These are phyloP conservation scores for Fusarium subtropicale DNA, from an alignment of 2,329 filamentous ascomycete genomes.

Conservation along the genomic window DNA sequence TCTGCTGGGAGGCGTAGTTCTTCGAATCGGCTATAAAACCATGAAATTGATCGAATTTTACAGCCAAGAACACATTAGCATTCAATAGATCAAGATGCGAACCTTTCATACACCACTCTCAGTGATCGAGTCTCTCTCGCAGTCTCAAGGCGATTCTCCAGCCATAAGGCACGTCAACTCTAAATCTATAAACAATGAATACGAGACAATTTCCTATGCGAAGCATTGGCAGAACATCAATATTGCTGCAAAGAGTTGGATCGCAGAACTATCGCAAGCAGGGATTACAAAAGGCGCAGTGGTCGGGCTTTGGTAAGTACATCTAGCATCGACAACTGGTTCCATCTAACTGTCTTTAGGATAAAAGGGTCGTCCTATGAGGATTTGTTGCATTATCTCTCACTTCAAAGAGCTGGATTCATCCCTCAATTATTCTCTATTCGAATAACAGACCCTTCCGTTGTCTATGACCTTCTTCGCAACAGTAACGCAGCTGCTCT, in stretches of 20 bases:
- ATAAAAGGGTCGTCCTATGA: slow-evolving; percentile 12
- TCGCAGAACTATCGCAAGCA: neutral
- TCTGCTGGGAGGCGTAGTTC: too few relatives aligned
- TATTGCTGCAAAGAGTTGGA: neutral
- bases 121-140: neutral
- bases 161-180: neutral
- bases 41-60: accelerated
- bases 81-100: neutral
- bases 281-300: neutral
- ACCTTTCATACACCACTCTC: slow-evolving; percentile 9
- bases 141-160: neutral
- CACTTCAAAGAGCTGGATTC: neutral
- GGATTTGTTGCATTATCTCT: slow-evolving; percentile 6
- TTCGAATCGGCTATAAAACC: neutral
- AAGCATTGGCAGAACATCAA: neutral
- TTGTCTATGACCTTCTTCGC: neutral
- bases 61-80: neutral
- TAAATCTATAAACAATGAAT: accelerated
- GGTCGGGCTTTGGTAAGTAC: slow-evolving; percentile 7
- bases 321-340: accelerated
- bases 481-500: neutral
- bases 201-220: neutral
- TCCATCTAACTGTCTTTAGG: neutral
- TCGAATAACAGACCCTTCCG: neutral
- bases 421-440: slow-evolving; percentile 4